These are phyloP conservation scores for Sechiopsis laciniata DNA, from an alignment of 306 rosid species.

Conservation along the genomic window DNA sequence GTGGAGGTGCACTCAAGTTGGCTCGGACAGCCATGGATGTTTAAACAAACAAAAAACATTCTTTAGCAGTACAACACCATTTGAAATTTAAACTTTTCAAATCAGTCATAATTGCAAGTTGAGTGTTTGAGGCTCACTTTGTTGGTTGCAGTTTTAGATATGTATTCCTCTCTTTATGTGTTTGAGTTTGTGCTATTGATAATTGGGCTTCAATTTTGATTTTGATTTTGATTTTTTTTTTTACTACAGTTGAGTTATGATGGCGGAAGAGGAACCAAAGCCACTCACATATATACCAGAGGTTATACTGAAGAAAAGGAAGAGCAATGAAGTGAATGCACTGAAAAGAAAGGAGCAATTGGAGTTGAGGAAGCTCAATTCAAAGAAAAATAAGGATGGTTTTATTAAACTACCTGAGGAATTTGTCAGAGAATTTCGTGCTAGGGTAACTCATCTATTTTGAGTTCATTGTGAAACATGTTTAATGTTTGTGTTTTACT, in stretches of 20 bases:
- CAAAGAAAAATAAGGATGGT: conserved; percentile 36
- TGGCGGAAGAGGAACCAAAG: conserved; percentile 37
- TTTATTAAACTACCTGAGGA: conserved; percentile 74
- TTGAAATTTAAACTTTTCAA: too few species aligned
- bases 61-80: neutral
- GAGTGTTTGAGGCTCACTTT: neutral
- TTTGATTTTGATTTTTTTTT: neutral
- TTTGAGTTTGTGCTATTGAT: neutral
- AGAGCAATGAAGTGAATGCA: conserved; percentile 42
- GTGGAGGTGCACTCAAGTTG: too few species aligned
- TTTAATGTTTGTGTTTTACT: neutral
- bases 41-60: too few species aligned
- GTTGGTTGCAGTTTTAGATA: neutral
- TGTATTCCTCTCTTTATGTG: neutral
- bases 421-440: conserved; percentile 58
- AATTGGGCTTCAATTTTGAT: neutral
- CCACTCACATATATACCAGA: conserved; percentile 37
- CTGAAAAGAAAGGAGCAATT: conserved; percentile 45
- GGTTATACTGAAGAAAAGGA: conserved; percentile 46
- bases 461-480: neutral
- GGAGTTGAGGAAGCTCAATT: conserved; percentile 39
- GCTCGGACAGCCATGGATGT: too few species aligned
- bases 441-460: conserved; percentile 33
- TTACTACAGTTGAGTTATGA: conserved; percentile 20
- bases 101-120: too few species aligned